These are phyloP conservation scores for Rhizopogon parksii DNA, from an alignment of 1,284 basidiomycete genomes.

Conservation along the genomic window DNA sequence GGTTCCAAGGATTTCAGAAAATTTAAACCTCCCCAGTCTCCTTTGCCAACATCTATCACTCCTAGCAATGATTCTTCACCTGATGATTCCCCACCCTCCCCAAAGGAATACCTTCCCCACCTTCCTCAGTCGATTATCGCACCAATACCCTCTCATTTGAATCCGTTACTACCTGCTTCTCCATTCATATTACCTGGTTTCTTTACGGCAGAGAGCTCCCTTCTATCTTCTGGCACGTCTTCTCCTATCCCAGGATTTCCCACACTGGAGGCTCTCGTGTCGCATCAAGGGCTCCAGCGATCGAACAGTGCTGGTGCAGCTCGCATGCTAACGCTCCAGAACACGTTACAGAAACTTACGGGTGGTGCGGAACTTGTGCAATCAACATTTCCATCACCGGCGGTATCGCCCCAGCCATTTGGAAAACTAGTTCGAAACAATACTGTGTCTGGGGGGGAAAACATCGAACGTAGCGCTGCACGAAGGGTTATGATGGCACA, in stretches of 20 bases:
- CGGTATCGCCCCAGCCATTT: constrained; percentile 42
- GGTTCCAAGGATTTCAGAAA: constrained; percentile 68
- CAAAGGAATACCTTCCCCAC: constrained; percentile 36
- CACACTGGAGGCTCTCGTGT: constrained; percentile 55
- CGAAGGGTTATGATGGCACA: constrained; percentile 58
- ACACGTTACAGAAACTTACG: constrained; percentile 72
- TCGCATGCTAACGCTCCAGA: constrained; percentile 66
- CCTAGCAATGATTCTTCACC: constrained; percentile 60
- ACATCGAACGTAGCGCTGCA: constrained; percentile 62
- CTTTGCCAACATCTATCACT: constrained; percentile 35
- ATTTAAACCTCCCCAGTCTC: constrained; percentile 39
- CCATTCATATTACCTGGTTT: constrained; percentile 51
- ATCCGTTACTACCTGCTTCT: constrained; percentile 37
- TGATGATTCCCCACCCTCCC: constrained; percentile 45
- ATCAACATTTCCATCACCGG: constrained; percentile 29
- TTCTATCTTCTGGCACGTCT: constrained; percentile 56
- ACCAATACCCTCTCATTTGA: constrained; percentile 57
- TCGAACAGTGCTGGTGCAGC: constrained; percentile 68
- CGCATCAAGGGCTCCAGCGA: constrained; percentile 59
- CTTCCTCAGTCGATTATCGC: constrained; percentile 48
- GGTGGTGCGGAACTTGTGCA: constrained; percentile 57
- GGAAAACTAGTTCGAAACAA: constrained; percentile 61
- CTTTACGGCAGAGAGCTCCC: constrained; percentile 39
- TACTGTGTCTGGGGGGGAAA: constrained; percentile 71
- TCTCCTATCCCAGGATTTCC: constrained; percentile 61